Evolutionary conservation across 192 early-diverging fungal genomes (phyloP), one percentile per base, ranked within the genome.

Genomic region (Backusella westeae): DNA sequence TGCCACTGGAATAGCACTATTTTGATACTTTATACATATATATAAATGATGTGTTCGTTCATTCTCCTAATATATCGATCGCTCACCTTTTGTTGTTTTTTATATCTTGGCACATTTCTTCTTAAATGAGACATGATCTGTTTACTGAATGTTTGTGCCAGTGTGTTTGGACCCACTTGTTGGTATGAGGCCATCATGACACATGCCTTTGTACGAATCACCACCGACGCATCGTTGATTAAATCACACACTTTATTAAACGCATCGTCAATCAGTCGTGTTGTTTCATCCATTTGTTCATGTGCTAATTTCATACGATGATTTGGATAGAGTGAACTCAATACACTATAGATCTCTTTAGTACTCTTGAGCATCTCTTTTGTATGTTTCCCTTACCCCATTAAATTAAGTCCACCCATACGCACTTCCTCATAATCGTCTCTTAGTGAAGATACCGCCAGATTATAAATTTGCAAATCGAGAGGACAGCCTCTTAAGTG

Each of bases 171-270:
- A 41, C 88, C 85, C 3, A 94, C 93, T n/a, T 87, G 69, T 17
- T 80, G 82, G 78, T 89, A 95, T 7, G 88, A 85, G 2, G 91
- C 92, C 56, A 95, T 79, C 21, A 90, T 79, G 1, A 87, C 82
- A 73, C 91, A 93, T 1, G 94, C 94, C 75, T 92, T 93, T 67
- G 91, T 91, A 12, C 94, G 86, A 39, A 95, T 87, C 10, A 81
- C 77, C 66, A 92, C 86, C 3, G 90, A 90, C 38, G 84, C 82
- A 76, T 95, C 94, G 72, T 92, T 93, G 42, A 94, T 88, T 86
- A 94, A 89, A 77, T 95, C 93, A 76, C 94, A 95, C n/a, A 91
- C 83, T 80, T 90, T 89, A 35, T 92, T 85, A 78, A 95, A 94
- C 23, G 94, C 92, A 78, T 95, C 93, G 73, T 94, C 82, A 52